phyloP scores from a whole-genome alignment of 345 rosid genomes.

The Trapa bicornis region DNA sequence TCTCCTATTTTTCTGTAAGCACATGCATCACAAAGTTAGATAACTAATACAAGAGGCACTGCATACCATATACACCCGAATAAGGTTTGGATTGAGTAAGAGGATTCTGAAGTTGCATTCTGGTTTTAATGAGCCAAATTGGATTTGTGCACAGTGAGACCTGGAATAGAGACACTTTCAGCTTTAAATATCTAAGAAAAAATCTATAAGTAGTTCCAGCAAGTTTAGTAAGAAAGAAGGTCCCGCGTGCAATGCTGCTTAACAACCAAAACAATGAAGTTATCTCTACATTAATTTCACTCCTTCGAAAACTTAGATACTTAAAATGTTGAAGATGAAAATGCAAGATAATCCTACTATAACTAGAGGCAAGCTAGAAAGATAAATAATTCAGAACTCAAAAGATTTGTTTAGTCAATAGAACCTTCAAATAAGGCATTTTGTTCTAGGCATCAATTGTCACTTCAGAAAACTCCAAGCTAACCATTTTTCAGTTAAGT shows the following conservation, averaged over 20 bases:
- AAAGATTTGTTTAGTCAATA: background rate
- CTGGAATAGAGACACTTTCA: constrained; percentile 18
- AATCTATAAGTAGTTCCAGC: background rate
- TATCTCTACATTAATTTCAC: no score
- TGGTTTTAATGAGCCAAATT: constrained; percentile 88
- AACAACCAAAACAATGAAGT: no score
- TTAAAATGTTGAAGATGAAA: background rate
- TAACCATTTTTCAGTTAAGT: background rate
- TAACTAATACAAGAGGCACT: constrained; percentile 21
- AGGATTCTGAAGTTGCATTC: constrained; percentile 88
- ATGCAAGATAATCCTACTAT: no score
- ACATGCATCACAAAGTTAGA: constrained; percentile 16
- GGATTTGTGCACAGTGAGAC: constrained; percentile 88
- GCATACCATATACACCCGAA: constrained; percentile 74
- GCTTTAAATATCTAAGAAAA: background rate
- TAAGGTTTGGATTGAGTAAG: constrained; percentile 61
- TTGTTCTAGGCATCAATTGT: background rate
- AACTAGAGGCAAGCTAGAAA: background rate
- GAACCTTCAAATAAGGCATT: background rate
- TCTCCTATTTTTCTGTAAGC: background rate
- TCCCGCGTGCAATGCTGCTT: no score
- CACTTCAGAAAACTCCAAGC: background rate
- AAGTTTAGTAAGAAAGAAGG: no score
- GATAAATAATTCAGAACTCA: background rate
- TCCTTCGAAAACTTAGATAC: background rate